Conservation (phyloP, 495 filamentous ascomycete species). For the Talaromyces proteolyticus region DNA sequence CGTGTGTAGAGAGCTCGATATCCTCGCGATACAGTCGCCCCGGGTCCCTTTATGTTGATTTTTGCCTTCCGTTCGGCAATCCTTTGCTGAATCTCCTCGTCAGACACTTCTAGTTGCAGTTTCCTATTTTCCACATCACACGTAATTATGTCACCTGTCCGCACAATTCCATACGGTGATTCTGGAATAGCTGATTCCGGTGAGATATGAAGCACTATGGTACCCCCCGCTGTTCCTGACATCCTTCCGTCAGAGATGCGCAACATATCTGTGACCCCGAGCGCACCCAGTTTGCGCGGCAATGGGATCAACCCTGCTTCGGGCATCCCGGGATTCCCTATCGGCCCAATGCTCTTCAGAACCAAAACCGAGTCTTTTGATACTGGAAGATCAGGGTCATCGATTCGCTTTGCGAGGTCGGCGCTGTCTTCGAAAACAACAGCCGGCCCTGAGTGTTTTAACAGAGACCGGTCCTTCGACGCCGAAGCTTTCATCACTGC, state of each 20-base stretch:
- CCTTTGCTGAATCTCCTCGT: constrained; percentile 38
- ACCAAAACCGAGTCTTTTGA: constrained; percentile 49
- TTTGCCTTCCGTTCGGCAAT: constrained; percentile 25
- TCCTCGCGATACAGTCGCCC: constrained; percentile 40
- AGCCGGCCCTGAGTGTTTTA: constrained; percentile 47
- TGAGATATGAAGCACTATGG: constrained; percentile 60
- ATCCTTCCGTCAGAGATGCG: constrained; percentile 61
- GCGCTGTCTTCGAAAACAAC: constrained; percentile 53
- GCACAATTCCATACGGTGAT: constrained; percentile 53
- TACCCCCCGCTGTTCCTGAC: constrained; percentile 64
- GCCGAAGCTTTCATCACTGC: constrained; percentile 61
- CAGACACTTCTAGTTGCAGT: constrained; percentile 41
- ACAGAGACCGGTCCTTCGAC: constrained; percentile 44
- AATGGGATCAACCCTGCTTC: constrained; percentile 58
- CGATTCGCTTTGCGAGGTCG: constrained; percentile 53
- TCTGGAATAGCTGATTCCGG: constrained; percentile 53
- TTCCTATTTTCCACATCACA: constrained; percentile 43
- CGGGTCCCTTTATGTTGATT: constrained; percentile 13
- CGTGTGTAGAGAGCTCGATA: constrained; percentile 62
- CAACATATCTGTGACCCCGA: constrained; percentile 61
- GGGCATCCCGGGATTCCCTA: constrained; percentile 64
- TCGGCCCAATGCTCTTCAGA: constrained; percentile 55
- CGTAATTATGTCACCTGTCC: constrained; percentile 51
- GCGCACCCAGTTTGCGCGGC: constrained; percentile 51
- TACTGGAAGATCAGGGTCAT: constrained; percentile 47